These are phyloP conservation scores for Fusarium sp. DNA, from an alignment of 2,329 filamentous ascomycete species.

Conservation along the genomic window DNA sequence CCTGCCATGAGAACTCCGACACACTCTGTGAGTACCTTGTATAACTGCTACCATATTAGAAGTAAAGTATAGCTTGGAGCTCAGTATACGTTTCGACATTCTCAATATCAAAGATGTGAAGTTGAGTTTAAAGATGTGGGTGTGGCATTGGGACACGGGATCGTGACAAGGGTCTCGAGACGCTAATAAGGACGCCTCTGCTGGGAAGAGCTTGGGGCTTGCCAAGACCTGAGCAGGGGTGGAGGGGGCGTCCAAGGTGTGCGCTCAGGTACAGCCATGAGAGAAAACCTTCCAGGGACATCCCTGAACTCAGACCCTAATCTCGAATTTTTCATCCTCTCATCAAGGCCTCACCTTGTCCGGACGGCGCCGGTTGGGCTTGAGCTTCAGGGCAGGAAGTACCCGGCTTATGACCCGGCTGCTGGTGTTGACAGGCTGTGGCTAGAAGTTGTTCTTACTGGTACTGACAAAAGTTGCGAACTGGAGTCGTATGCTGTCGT, in stretches of 20 bases:
- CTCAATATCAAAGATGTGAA: constrained; percentile 38
- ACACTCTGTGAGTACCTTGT: background rate
- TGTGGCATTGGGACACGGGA: constrained; percentile 48
- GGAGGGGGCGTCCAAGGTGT: constrained; percentile 41
- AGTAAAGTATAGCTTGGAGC: background rate
- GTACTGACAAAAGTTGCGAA: constrained; percentile 10
- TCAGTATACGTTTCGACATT: constrained; percentile 29
- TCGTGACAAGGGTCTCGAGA: constrained; percentile 45
- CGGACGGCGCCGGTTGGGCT: constrained; percentile 43
- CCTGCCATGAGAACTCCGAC: background rate
- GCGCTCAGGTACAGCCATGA: constrained; percentile 20
- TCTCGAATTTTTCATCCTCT: constrained; percentile 44
- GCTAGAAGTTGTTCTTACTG: background rate
- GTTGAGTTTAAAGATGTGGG: constrained; percentile 46
- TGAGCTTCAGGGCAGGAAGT: constrained; percentile 37
- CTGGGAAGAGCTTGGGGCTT: constrained; percentile 40
- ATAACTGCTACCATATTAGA: background rate
- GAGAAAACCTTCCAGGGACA: constrained; percentile 32
- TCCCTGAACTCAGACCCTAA: constrained; percentile 44
- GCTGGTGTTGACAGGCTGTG: constrained; percentile 30
- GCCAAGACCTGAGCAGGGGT: constrained; percentile 36
- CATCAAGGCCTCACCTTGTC: constrained; percentile 40
- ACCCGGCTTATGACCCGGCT: constrained; percentile 43
- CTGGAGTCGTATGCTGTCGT: constrained; percentile 12
- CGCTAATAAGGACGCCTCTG: constrained; percentile 46